A percentile compares a stretch with the other conserved stretches of the same genome.
These are phyloP conservation scores for Veloboletus limbatus DNA, from an alignment of 1,284 basidiomycete species.

Conservation along the genomic window DNA sequence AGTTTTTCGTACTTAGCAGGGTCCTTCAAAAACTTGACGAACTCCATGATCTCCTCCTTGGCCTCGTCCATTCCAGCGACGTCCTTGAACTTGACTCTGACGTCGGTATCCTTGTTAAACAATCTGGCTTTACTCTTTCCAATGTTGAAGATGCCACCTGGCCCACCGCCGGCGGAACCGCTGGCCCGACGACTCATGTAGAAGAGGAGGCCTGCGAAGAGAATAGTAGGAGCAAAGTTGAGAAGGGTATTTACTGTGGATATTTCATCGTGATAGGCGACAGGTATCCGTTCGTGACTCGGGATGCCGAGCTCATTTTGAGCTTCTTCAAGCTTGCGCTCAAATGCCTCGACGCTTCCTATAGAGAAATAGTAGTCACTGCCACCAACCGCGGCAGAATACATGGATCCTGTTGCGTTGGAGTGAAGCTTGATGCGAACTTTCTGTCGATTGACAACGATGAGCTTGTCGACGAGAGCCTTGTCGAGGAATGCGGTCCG, in stretches of 20 bases:
- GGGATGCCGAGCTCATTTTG: constrained; percentile 93
- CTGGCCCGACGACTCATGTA: constrained; percentile 85
- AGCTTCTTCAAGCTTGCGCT: constrained; percentile 90
- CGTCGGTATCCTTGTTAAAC: constrained; percentile 97
- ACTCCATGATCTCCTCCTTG: constrained; percentile 99
- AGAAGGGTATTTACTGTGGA: constrained; percentile 80
- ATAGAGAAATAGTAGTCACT: constrained; percentile 94
- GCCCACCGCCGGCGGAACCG: constrained; percentile 56
- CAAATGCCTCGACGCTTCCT: constrained; percentile 96
- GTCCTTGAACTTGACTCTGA: constrained; percentile 92
- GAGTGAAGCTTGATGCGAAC: constrained; percentile 88
- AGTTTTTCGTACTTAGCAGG: constrained; percentile 93
- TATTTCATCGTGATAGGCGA: constrained; percentile 95
- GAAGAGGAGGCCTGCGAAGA: constrained; percentile 88
- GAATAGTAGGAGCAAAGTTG: constrained; percentile 92
- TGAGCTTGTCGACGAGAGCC: constrained; percentile 92
- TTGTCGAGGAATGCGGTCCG: constrained; percentile 94
- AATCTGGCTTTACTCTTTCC: constrained; percentile 95
- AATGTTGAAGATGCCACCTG: constrained; percentile 95
- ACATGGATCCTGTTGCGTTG: constrained; percentile 77
- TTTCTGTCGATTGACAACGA: constrained; percentile 88
- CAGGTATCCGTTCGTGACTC: constrained; percentile 90
- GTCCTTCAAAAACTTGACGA: constrained; percentile 98
- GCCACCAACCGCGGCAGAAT: constrained; percentile 50
- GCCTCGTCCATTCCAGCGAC: constrained; percentile 99